Percentiles rank a stretch among this genome's conserved stretches.
phyloP scores from a whole-genome alignment of 2,329 filamentous ascomycete species.

The Aquanectria penicillioides region DNA sequence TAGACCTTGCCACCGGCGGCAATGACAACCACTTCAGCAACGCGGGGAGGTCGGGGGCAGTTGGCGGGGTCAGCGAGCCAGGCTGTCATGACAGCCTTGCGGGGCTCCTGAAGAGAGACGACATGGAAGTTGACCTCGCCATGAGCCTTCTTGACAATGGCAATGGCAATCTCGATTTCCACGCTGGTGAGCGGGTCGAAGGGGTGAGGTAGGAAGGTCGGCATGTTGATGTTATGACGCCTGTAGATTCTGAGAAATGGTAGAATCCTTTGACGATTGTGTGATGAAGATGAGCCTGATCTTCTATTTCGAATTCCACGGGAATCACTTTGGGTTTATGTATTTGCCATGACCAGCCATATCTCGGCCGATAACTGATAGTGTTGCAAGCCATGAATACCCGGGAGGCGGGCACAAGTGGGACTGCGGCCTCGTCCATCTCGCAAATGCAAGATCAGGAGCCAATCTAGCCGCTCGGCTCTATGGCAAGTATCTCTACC shows the following conservation, averaged over 20 bases:
- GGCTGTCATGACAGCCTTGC: constrained; percentile 82
- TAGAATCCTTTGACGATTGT: constrained; percentile 12
- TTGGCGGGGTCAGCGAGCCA: constrained; percentile 77
- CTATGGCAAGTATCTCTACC: neutral
- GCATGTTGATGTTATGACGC: constrained; percentile 9
- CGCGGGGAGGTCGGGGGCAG: constrained; percentile 70
- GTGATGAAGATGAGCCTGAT: constrained; percentile 2
- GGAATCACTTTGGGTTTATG: constrained; percentile 12
- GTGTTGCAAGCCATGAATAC: too few relatives aligned
- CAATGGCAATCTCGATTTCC: constrained; percentile 79
- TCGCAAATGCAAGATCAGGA: constrained; percentile 12
- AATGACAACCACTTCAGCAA: constrained; percentile 87
- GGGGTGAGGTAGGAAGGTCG: constrained; percentile 33
- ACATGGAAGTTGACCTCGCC: constrained; percentile 85
- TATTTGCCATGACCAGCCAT: constrained; percentile 6
- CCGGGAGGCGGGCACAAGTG: too few relatives aligned
- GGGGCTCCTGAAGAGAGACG: constrained; percentile 84
- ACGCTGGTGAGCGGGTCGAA: constrained; percentile 49
- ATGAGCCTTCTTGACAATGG: constrained; percentile 75
- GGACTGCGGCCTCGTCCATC: neutral
- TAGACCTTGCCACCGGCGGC: constrained; percentile 81
- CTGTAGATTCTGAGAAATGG: constrained; percentile 1
- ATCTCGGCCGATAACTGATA: constrained; percentile 7
- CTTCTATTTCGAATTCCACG: neutral
- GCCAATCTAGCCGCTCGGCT: constrained; percentile 10